Evolutionary conservation across 129 eudicot genomes (phyloP).

Genomic region (Dittrichia graveolens): DNA sequence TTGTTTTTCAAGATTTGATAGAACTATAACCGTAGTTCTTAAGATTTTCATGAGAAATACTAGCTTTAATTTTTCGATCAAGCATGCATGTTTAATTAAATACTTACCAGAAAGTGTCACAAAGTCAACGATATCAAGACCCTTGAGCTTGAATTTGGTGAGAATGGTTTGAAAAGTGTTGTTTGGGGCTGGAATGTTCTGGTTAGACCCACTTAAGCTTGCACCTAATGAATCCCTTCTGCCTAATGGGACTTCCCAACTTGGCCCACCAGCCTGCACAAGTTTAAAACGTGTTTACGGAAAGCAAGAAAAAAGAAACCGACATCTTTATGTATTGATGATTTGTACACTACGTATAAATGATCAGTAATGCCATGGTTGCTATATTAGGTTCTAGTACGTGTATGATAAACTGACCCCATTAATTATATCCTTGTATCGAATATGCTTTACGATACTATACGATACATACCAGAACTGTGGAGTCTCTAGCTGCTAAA

Average conservation of each 20-base stretch:
- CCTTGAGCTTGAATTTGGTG: constrained; percentile 51
- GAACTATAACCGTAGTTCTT: neutral
- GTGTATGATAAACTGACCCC: too few relatives aligned
- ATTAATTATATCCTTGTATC: too few relatives aligned
- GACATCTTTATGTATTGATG: neutral
- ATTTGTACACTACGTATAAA: neutral
- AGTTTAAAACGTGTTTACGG: constrained; percentile 12
- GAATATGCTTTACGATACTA: neutral
- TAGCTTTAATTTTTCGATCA: neutral
- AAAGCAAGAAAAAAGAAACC: neutral
- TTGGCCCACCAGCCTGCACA: constrained; percentile 54
- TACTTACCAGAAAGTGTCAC: constrained; percentile 39
- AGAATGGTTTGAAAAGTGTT: constrained; percentile 58
- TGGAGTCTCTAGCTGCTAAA: constrained; percentile 51
- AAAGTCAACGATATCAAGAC: constrained; percentile 51
- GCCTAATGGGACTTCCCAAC: constrained; percentile 58
- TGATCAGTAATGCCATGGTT: too few relatives aligned
- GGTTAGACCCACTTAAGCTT: constrained; percentile 58
- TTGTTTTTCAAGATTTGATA: neutral
- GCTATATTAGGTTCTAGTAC: too few relatives aligned
- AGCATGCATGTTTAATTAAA: neutral
- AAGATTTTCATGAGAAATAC: constrained; percentile 13
- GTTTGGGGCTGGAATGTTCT: constrained; percentile 63
- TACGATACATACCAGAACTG: constrained; percentile 35
- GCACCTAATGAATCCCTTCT: constrained; percentile 54